These are phyloP conservation scores for Nemania sp. DNA, from an alignment of 2,329 filamentous ascomycete species.

Conservation along the genomic window DNA sequence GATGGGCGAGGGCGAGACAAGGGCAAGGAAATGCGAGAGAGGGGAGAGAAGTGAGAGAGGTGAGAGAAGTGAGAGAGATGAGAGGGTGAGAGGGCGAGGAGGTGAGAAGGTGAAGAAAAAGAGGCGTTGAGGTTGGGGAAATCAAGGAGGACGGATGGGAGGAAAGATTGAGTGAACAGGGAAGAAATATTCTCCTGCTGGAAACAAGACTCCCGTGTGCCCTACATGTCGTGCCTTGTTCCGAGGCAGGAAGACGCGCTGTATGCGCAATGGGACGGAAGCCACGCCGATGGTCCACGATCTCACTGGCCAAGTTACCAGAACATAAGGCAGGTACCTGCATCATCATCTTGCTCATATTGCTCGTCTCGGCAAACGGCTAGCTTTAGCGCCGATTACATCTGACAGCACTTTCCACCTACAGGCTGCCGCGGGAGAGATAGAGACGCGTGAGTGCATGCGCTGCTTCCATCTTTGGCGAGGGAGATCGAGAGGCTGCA, in stretches of 20 bases:
- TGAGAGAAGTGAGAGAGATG: not conserved
- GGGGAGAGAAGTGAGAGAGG: slow-evolving; percentile 3
- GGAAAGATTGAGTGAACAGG: slow-evolving; percentile 19
- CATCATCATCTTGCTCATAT: not conserved
- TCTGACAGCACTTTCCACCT: not conserved
- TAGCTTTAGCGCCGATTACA: not conserved
- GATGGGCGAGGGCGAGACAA: slow-evolving; percentile 9
- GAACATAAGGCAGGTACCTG: not conserved
- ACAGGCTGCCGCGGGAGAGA: not conserved
- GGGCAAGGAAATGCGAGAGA: too few relatives aligned
- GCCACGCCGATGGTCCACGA: not conserved
- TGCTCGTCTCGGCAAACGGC: not conserved
- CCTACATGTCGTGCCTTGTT: slow-evolving; percentile 17
- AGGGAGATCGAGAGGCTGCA: not conserved
- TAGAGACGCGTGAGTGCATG: not conserved
- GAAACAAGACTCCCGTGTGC: slow-evolving; percentile 10
- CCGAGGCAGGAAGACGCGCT: not conserved
- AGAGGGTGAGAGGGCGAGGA: slow-evolving; percentile 1
- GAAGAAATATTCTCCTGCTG: slow-evolving; percentile 4
- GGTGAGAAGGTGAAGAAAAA: slow-evolving; percentile 16
- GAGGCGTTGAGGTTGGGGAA: slow-evolving; percentile 19
- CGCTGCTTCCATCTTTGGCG: not conserved
- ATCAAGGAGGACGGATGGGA: slow-evolving; percentile 9
- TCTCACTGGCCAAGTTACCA: not conserved
- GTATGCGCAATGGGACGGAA: slow-evolving; percentile 13